Conservation (phyloP, 1,284 basidiomycete species). For the Irpex rosettiformis region DNA sequence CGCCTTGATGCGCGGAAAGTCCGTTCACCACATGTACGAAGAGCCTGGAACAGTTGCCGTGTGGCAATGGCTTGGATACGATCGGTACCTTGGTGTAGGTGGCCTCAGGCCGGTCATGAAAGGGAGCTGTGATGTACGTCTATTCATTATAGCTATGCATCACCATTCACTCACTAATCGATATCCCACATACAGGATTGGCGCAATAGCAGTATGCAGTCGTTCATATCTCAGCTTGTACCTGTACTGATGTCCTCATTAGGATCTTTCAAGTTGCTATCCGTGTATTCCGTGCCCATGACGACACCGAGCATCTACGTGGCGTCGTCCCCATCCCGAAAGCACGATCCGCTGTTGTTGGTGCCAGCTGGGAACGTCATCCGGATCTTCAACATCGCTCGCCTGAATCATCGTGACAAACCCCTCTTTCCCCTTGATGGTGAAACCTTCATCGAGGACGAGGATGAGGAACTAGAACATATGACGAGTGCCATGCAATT, state of each 20-base stretch:
- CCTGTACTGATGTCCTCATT: not conserved
- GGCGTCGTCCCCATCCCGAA: conserved; percentile 23
- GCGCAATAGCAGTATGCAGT: conserved; percentile 57
- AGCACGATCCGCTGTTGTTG: conserved; percentile 50
- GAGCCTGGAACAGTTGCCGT: conserved; percentile 43
- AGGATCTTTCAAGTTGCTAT: conserved; percentile 63
- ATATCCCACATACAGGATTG: conserved; percentile 48
- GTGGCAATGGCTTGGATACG: conserved; percentile 64
- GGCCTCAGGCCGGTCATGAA: conserved; percentile 40
- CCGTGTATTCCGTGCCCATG: conserved; percentile 43
- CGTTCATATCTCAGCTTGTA: not conserved
- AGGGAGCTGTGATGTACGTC: conserved; percentile 58
- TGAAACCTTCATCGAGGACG: conserved; percentile 9
- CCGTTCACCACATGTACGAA: conserved; percentile 28
- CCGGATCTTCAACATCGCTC: conserved; percentile 43
- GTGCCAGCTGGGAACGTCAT: conserved; percentile 41
- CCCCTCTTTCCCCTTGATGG: conserved; percentile 23
- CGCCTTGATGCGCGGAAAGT: conserved; percentile 42
- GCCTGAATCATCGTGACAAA: conserved; percentile 37
- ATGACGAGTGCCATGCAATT: not conserved
- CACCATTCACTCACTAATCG: conserved; percentile 7
- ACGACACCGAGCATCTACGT: conserved; percentile 36
- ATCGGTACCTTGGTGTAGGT: conserved; percentile 63
- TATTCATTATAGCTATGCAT: conserved; percentile 1
- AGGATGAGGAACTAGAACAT: conserved; percentile 5